Evolutionary conservation across 495 filamentous ascomycete genomes (phyloP), one percentile per base, ranked within the genome.

Genomic region (Aspergillus cristatus): DNA sequence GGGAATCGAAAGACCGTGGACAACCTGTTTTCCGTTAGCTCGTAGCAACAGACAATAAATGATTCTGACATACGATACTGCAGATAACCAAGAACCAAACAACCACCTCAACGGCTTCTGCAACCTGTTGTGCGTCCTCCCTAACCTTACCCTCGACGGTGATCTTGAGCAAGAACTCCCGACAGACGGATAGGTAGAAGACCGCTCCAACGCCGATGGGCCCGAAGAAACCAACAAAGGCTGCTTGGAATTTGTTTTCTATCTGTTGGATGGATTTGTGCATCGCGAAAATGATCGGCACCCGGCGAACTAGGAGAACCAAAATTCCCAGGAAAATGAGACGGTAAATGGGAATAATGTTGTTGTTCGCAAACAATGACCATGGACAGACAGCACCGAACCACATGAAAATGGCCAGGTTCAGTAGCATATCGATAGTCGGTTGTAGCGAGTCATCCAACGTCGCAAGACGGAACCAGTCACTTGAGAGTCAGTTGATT

Each of bases 151-250:
- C 80, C 39, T 80, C 68, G 3, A 81, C 65, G 7, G 61, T 70
- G 35, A 84, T 62, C 3, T 60, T 40, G 5, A 46, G 43, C 0
- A 75, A 54, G 44, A 84, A 94, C 28, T 90, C 81, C 1, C 82
- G 62, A 24, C 72, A 78, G 47, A 94, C 65, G 45, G 86, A 89
- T 14, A 94, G 70, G 53, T 95, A 95, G 58, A 94, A 95, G 30
- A 95, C 72, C 3, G 88, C 86, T 31, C 82, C 86, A 5, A 95
- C 86, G n/a, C 90, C 89, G 42, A 97, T 90, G 8, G 88, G 90
- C 0, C 89, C 90, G 47, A 95, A 95, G 67, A 94, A 94, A 4
- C 88, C 90, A 20, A 88, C 83, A 45, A 94, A 93, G 1, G 79
- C 62, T 2, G 87, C 85, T 43, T 93, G 84, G 7, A 67, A 65